phyloP scores from a whole-genome alignment of 2,329 filamentous ascomycete genomes.

The Fusarium drepaniforme region DNA sequence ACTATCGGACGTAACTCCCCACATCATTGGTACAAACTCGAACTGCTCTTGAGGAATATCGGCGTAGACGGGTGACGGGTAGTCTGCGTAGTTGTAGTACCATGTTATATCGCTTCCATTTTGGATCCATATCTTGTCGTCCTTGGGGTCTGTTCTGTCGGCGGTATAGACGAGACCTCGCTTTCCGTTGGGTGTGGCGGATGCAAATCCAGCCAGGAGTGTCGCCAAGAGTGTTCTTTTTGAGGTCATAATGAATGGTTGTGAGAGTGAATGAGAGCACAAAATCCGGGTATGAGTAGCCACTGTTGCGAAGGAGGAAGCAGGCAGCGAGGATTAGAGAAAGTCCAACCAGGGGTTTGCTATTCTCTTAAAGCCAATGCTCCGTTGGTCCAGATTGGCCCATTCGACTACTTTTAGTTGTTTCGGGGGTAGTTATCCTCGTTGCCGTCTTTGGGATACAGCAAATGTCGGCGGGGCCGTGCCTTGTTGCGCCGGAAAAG shows the following conservation, averaged over 20 bases:
- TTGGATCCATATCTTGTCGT: conserved; percentile 75
- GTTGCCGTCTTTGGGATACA: neutral
- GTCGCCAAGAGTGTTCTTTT: conserved; percentile 29
- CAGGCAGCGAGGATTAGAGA: neutral
- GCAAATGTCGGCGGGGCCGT: conserved; percentile 1
- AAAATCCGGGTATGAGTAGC: neutral
- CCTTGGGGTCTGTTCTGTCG: conserved; percentile 64
- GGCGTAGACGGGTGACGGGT: conserved; percentile 66
- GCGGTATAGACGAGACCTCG: conserved; percentile 80
- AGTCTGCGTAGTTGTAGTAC: conserved; percentile 84
- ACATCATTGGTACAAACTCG: conserved; percentile 86
- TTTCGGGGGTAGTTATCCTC: neutral
- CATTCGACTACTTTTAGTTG: neutral
- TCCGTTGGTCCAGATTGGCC: neutral
- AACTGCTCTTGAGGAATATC: conserved; percentile 66
- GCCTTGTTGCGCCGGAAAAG: neutral
- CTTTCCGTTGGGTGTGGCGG: conserved; percentile 61
- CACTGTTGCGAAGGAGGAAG: neutral
- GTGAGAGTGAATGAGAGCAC: neutral
- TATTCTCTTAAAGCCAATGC: neutral
- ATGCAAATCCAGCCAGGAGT: conserved; percentile 39
- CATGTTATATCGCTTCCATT: conserved; percentile 74
- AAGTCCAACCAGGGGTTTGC: neutral
- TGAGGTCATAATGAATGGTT: conserved; percentile 15
- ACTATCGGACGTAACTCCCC: conserved; percentile 67